Evolutionary conservation across 2,329 filamentous ascomycete genomes (phyloP), one percentile per base, ranked within the genome.

Genomic region (Epichloe scottii): DNA sequence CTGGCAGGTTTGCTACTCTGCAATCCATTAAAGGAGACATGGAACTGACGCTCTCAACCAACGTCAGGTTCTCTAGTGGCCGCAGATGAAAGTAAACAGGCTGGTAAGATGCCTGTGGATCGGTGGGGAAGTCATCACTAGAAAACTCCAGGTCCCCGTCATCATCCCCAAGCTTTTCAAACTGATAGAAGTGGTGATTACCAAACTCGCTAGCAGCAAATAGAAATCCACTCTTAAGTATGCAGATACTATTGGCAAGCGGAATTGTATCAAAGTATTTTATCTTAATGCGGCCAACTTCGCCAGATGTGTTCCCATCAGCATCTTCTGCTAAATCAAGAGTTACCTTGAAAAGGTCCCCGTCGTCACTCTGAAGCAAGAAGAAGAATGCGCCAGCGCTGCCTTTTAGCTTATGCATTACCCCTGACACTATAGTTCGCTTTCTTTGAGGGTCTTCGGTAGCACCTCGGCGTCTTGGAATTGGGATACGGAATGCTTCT

Each of bases 211-310:
- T 88, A 6, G 89, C 89, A 48, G 91, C 85, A 62, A 91, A 98
- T 12, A 98, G 77, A 63, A 95, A 98, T 30, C 93, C 93, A 57
- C 89, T 95, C 70, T 95, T 95, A 57, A 98, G 69, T 58, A 98
- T 95, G 65, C 89, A 89, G 44, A 98, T 77, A 62, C 81, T 94
- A 0, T 86, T 84, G 0, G 90, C 89, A 37, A 95, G 76, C 0
- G 93, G 91, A 4, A 96, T 85, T 0, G 93, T 98, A 62, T 98
- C 93, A 60, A 97, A 98, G 68, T 97, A 98, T 66, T 96, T 96
- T 69, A 98, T 87, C 66, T 88, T 93, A 52, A 98, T 72, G 52
- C 83, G 78, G 60, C 79, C 79, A 2, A 97, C 90, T 62, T 93
- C 87, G 30, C 86, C 85, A 0, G 87, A 91, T 1, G 84, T 74